Percentiles rank a stretch among this genome's conserved stretches.
phyloP scores from a whole-genome alignment of 805 yeast genomes.

The Kuraishia molischiana region DNA sequence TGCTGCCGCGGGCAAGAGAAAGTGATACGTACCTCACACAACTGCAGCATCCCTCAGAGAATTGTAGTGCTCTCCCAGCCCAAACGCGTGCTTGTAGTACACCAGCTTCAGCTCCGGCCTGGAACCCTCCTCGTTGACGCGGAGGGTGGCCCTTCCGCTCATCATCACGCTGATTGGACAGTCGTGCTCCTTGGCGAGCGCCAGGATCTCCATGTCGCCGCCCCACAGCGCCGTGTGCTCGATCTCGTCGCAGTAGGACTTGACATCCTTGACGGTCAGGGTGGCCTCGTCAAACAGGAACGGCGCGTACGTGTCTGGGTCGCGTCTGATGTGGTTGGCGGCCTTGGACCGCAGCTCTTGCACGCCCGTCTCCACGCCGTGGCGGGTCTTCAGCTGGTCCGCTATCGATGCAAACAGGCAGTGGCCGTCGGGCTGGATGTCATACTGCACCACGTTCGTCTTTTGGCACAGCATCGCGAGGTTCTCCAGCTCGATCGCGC shows the following conservation, averaged over 20 bases:
- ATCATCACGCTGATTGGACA: slow-evolving; percentile 70
- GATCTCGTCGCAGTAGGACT: slow-evolving; percentile 57
- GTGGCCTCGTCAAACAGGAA: slow-evolving; percentile 76
- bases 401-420: slow-evolving; percentile 81
- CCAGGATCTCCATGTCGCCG: slow-evolving; percentile 85
- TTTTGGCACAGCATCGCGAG: slow-evolving; percentile 42
- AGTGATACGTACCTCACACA: background rate
- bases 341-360: slow-evolving; percentile 54
- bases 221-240: slow-evolving; percentile 91
- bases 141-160: slow-evolving; percentile 64
- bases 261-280: slow-evolving; percentile 51
- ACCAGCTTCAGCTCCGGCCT: slow-evolving; percentile 58
- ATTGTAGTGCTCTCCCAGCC: slow-evolving; percentile 93
- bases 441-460: slow-evolving; percentile 43
- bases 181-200: slow-evolving; percentile 60
- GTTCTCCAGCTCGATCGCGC: slow-evolving; percentile 63
- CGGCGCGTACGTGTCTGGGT: slow-evolving; percentile 70
- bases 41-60: slow-evolving; percentile 33
- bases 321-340: slow-evolving; percentile 50
- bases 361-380: slow-evolving; percentile 25
- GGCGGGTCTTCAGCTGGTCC: slow-evolving; percentile 63
- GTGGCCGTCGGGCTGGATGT: slow-evolving; percentile 87
- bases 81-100: slow-evolving; percentile 76
- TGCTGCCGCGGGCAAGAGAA: slow-evolving; percentile 36
- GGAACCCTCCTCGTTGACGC: slow-evolving; percentile 48